phyloP scores from a whole-genome alignment of 139 green algal species.

The Tetradesmus obliquus region DNA sequence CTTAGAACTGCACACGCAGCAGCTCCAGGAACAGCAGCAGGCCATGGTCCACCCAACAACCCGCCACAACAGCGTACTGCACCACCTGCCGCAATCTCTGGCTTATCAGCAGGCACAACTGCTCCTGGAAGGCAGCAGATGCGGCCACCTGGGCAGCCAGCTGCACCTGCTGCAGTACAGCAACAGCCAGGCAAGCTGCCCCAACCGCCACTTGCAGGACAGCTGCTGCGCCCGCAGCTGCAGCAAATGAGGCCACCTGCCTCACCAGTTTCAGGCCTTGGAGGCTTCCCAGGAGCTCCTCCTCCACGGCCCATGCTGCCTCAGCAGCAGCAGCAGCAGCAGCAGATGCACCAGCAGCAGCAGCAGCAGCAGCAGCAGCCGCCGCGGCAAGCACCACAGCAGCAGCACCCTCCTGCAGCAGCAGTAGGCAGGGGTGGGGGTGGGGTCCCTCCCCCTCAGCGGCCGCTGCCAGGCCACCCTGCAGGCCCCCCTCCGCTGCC shows the following conservation, averaged over 20 bases:
- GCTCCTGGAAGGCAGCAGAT: neutral
- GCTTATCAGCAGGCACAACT: neutral
- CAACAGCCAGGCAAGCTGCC: neutral
- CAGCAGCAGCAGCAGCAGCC: neutral
- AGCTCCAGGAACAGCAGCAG: neutral
- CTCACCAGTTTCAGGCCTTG: too few relatives aligned
- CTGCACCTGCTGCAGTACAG: neutral
- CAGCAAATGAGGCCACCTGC: neutral
- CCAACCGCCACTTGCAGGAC: neutral
- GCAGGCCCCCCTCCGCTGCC: too few relatives aligned
- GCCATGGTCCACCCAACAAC: neutral
- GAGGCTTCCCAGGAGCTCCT: too few relatives aligned
- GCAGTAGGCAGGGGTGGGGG: neutral
- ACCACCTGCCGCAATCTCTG: neutral
- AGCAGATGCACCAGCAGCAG: neutral
- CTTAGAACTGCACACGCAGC: neutral
- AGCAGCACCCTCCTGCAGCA: neutral
- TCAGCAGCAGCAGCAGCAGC: neutral
- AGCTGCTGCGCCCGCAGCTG: neutral
- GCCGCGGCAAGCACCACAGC: too few relatives aligned
- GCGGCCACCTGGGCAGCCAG: neutral
- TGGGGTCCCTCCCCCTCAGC: neutral
- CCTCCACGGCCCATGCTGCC: neutral
- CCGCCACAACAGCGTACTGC: too few relatives aligned
- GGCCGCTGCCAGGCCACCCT: neutral